Percentiles rank a stretch among this genome's conserved stretches.
These are phyloP conservation scores for Pyrus bretschneideri DNA, from an alignment of 306 rosid genomes.

Conservation along the genomic window DNA sequence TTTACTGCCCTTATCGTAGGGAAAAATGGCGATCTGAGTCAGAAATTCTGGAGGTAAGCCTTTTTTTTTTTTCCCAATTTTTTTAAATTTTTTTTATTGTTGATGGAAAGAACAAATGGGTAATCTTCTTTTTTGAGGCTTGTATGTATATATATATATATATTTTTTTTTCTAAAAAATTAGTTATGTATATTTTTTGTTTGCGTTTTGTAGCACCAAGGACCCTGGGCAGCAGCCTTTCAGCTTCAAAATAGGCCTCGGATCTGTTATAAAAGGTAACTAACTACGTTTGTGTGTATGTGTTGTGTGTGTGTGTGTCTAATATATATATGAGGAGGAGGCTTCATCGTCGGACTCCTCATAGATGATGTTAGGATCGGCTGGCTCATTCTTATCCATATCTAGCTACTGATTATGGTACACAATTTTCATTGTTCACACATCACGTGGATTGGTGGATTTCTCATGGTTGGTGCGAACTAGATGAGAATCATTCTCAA, in stretches of 20 bases:
- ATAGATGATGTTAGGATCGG: no score
- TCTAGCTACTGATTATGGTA: no score
- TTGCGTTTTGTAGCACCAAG: constrained; percentile 57
- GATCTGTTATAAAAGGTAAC: constrained; percentile 79
- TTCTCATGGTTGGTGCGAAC: no score
- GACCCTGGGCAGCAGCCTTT: constrained; percentile 85
- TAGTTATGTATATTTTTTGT: not conserved
- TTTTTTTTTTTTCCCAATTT: not conserved
- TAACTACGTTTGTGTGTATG: not conserved
- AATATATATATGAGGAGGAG: no score
- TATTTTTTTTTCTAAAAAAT: not conserved
- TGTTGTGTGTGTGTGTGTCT: not conserved
- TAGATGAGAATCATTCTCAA: no score
- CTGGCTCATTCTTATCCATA: no score
- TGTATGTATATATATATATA: not conserved
- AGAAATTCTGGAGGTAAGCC: constrained; percentile 83
- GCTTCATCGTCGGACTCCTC: no score
- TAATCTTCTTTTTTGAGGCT: not conserved
- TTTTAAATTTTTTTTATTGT: not conserved
- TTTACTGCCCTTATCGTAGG: constrained; percentile 34
- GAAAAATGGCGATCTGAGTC: constrained; percentile 68
- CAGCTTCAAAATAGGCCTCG: constrained; percentile 75
- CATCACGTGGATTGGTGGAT: no score
- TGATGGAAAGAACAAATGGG: not conserved
- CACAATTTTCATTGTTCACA: no score